Base-by-base conservation (phyloP, 768 basidiomycete species). In the Amanita phalloides region DNA sequence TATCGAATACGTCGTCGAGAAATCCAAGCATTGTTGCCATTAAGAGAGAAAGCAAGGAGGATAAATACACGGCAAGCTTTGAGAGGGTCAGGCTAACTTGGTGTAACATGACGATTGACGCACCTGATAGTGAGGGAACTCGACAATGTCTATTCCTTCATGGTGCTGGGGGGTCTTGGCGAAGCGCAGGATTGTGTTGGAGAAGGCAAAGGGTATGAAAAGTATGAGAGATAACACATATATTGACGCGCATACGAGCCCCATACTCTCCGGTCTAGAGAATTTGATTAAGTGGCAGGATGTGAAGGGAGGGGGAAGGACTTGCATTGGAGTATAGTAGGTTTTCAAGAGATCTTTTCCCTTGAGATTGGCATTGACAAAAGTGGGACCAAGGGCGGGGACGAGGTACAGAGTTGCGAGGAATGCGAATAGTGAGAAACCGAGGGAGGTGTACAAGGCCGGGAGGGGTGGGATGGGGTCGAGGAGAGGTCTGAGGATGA, bases 1-100 rank as follows among this genome's bases (percentile, higher is more conserved):
- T 97, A 64, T 99, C 96, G 58, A 98, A 99, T 3, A 98, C 78
- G 66, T 99, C 96, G 61, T 99, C 96, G 42, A 97, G 73, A 63
- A 99, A 95, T 30, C 96, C 96, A 6, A 99, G 80, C 54, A 98
- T 75, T 0, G 93, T 94, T 0, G 96, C 94, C 39, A 90, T 90
- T 32, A 98, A 70, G 35, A 99, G 73, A 0, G 90, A 93, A n/a
- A 99, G 76, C 6, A 99, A 62, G 7, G 91, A 90, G 0, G 96
- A 94, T 42, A 99, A 75, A 67, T 96, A 99, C 5, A 94, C 81
- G 1, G 95, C 81, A 53, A 98, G 74, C 89, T 97, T 42, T 33
- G 32, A 30, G 26, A 33, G 21, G 41, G 13, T 49, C 38, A 11
- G 28, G 21, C 9, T n/a, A 28, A 6, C n/a, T n/a, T 7, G 17